Base-by-base conservation (phyloP, 2,329 filamentous ascomycete genomes). In the Pseudocercospora cruenta region DNA sequence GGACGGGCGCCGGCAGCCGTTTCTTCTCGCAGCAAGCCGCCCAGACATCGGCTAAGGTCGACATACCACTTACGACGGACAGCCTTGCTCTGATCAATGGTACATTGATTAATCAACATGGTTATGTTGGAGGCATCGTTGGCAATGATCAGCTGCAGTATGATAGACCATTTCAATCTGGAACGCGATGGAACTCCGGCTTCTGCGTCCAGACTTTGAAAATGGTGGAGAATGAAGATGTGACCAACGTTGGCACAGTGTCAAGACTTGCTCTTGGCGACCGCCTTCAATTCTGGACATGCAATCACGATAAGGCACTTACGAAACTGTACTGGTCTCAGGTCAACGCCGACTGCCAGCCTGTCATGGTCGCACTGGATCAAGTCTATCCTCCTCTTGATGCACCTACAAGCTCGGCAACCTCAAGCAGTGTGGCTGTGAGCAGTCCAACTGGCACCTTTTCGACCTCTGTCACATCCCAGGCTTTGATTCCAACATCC, bases 101-200 rank as follows among this genome's bases (percentile, higher is more conserved):
- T 59, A 78, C 89, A 45, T 84, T 94, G 26, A 86, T 79, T 21
- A 92, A 96, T 72, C 78, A 83, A 26, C 77, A 87, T 69, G 83
- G 81, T 61, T 89, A 92, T 69, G 91, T 85, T 36, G 92, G 91
- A 12, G 92, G 92, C 80, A 91, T 96, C 73, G 91, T 91, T 14
- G 83, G 87, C 74, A 94, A 94, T 85, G 87, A 84, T 77, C 92
- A 96, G 78, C 90, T 92, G 82, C 91, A 93, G 78, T 93, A 92
- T 72, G 90, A 93, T 73, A 78, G 70, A 0, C 89, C 90, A 10
- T 67, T 65, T 9, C 92, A 95, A 80, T 82, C 87, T 3, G 90
- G 89, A 59, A 87, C 91, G 61, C 84, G 93, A 75, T 90, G 87
- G 82, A 93, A 90, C 9, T 83, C 85, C 36, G 92, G 92, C 22